Conservation (phyloP, 345 rosid genomes). For the Geranium rotundifolium region DNA sequence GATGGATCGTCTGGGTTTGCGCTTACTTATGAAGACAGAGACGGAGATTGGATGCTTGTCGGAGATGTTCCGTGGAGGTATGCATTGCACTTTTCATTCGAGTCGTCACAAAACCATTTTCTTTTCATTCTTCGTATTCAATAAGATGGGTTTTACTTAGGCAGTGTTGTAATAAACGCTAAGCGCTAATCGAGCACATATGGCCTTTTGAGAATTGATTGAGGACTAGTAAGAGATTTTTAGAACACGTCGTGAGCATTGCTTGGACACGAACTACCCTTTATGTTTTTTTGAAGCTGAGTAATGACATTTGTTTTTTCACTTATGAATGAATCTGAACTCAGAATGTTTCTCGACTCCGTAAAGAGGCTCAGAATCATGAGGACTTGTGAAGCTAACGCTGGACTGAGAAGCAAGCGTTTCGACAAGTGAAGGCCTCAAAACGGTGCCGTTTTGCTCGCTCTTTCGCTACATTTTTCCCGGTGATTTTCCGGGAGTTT, state of each 20-base stretch:
- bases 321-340: slow-evolving; percentile 9
- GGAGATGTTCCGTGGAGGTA: slow-evolving; percentile 99
- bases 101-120: background rate
- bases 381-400: slow-evolving; percentile 76
- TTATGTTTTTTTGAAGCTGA: background rate
- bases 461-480: too few species aligned
- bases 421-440: too few species aligned
- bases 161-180: too few species aligned
- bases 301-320: background rate
- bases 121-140: too few species aligned
- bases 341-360: slow-evolving; percentile 68
- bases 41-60: slow-evolving; percentile 50
- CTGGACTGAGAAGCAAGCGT: too few species aligned
- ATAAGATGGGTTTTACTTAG: too few species aligned
- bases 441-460: too few species aligned
- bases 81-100: slow-evolving; percentile 5
- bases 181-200: too few species aligned
- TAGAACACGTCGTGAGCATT: too few species aligned
- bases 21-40: slow-evolving; percentile 89
- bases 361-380: slow-evolving; percentile 88
- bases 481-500: background rate
- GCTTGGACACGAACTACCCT: too few species aligned
- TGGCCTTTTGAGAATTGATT: too few species aligned
- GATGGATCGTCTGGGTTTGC: slow-evolving; percentile 70
- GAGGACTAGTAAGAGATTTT: too few species aligned